These are phyloP conservation scores for Solanum appendiculatum DNA, from an alignment of 257 asterid species.

Conservation along the genomic window DNA sequence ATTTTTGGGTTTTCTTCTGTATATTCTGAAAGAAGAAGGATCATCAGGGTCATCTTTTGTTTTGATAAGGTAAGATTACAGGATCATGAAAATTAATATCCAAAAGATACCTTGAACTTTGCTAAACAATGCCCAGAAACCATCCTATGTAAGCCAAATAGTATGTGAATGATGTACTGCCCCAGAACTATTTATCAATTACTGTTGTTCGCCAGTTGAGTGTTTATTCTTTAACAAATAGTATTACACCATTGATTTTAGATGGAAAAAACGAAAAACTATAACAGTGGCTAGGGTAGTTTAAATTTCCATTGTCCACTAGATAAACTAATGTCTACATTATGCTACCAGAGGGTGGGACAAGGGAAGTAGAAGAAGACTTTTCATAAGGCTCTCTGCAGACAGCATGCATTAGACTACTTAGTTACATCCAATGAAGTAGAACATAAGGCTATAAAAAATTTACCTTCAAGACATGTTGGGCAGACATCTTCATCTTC, in stretches of 20 bases:
- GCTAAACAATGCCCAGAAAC: neutral
- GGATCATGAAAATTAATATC: neutral
- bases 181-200: neutral
- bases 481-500: constrained; percentile 98
- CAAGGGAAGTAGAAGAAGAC: neutral
- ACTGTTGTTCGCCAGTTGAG: neutral
- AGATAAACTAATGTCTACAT: neutral
- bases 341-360: neutral
- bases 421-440: neutral
- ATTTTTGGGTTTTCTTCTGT: constrained; percentile 79
- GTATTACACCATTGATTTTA: neutral
- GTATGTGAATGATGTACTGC: neutral
- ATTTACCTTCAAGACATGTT: constrained; percentile 85
- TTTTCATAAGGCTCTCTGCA: neutral
- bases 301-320: neutral
- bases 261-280: neutral
- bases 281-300: neutral
- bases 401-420: neutral
- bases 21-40: constrained; percentile 48
- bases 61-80: neutral
- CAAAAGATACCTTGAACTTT: neutral
- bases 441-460: neutral
- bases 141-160: neutral
- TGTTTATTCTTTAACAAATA: neutral
- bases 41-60: neutral